Evolutionary conservation across 208 protist species (phyloP), one percentile per base, ranked within the genome.

Genomic region (Leishmania braziliensis): DNA sequence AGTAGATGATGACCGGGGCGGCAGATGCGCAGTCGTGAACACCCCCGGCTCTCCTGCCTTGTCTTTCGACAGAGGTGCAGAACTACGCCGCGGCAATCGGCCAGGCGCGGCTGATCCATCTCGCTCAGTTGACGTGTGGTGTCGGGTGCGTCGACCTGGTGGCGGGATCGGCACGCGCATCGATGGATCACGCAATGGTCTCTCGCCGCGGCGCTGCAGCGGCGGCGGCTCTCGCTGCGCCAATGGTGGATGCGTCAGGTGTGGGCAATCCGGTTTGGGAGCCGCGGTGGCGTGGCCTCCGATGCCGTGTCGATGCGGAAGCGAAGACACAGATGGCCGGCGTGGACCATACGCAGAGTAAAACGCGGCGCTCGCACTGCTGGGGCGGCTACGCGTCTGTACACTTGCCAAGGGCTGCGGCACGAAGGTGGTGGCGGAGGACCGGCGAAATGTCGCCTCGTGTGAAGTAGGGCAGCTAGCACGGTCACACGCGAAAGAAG

Each of bases 151-250:
- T 20, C 78, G 68, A 33, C 66, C 54, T 33, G 74, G 69, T n/a
- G 71, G 78, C 18, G 70, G 69, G n/a, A 70, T 33, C 58, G 78
- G 71, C 71, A 68, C 70, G 9, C 78, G 78, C 58, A 29, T 69
- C 1, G 71, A 77, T 9, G 56, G 46, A 39, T 76, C 56, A 36
- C 69, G 54, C 2, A 51, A 46, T 46, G 69, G 54, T 60, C 53
- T 36, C 20, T 26, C 33, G 26, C 10, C 56, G 56, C 74, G 23
- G 53, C 66, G 53, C 53, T 48, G 53, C 53, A 50, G 73, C 39
- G 36, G 56, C 23, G 5, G 20, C 56, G 16, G 53, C 14, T 46
- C 73, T 18, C 36, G 50, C 33, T 65, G 56, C 36, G 14, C 56
- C 36, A 23, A 12, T 33, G 53, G 39, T 36, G 51, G 36, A 26